Evolutionary conservation across 2,329 filamentous ascomycete species (phyloP).

Genomic region (Pyricularia sp.): DNA sequence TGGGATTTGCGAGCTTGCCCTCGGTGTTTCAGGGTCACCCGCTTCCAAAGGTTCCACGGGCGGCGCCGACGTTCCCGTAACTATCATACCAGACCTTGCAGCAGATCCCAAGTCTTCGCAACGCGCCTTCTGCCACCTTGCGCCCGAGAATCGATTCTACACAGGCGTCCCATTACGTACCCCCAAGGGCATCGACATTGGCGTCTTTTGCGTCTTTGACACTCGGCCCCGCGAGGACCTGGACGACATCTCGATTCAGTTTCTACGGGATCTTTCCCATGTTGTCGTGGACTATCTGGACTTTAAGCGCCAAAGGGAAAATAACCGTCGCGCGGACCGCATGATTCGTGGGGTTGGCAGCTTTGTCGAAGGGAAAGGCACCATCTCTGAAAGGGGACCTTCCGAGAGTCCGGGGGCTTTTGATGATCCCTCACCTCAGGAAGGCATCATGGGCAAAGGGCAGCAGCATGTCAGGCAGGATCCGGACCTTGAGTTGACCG

Average conservation of each 20-base stretch:
- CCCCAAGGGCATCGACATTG: slow-evolving; percentile 29
- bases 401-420: neutral
- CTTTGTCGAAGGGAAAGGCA: slow-evolving; percentile 20
- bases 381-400: slow-evolving; percentile 10
- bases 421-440: neutral
- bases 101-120: neutral
- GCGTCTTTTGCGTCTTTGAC: slow-evolving; percentile 47
- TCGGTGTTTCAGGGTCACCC: no score
- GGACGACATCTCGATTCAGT: slow-evolving; percentile 12
- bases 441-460: slow-evolving; percentile 1
- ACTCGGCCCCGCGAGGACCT: slow-evolving; percentile 43
- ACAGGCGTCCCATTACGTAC: slow-evolving; percentile 31
- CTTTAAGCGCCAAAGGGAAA: slow-evolving; percentile 12
- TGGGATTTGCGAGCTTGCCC: no score
- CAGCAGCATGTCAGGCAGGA: slow-evolving; percentile 6
- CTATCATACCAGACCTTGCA: neutral
- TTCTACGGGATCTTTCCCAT: slow-evolving; percentile 14
- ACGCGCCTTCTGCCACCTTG: neutral
- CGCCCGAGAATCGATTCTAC: slow-evolving; percentile 23
- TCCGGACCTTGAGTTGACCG: neutral
- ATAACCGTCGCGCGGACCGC: slow-evolving; percentile 14
- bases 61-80: neutral
- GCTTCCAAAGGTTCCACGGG: no score
- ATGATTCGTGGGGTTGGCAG: slow-evolving; percentile 15
- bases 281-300: slow-evolving; percentile 19